Evolutionary conservation across 495 filamentous ascomycete genomes (phyloP), one percentile per base, ranked within the genome.

Genomic region (Cryomyces minteri): DNA sequence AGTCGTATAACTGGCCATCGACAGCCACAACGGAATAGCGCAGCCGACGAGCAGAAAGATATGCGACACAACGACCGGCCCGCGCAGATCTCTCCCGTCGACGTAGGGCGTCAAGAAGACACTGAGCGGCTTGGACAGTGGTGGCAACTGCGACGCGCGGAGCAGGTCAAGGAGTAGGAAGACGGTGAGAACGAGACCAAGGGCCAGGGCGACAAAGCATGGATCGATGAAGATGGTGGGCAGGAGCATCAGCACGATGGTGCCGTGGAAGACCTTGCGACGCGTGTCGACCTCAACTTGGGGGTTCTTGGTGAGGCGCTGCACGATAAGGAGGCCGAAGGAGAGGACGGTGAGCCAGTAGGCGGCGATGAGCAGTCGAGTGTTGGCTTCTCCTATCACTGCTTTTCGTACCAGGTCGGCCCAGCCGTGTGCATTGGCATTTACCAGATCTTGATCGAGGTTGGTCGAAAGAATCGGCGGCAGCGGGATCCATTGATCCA

Each of bases 201-300:
- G 64, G 1, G 84, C 82, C 5, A 98, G 70, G 0, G 84, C 74
- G 40, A 76, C 74, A 56, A 86, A 96, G 12, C 75, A 60, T 6
- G 90, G 92, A 59, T 96, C 92, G 49, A 95, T 60, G 55, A 78
- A 92, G 3, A 77, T 78, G 2, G 82, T 74, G 8, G 90, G 85
- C 4, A 95, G 70, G 49, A 99, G 81, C 84, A 99, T 93, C 38
- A 76, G 71, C 33, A 96, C 87, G 76, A 95, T 94, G 76, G 86
- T 94, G 50, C 88, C 90, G 60, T 99, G 90, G 62, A 99, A 99
- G 7, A 99, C 82, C 62, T 99, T 99, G 34, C 90, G 76, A n/a
- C 90, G 74, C 4, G 90, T 99, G 62, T 99, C 92, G 33, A 96
- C 87, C 62, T 94, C 84, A 5, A 72, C 71, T 37, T 33, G 40